Percentiles rank a stretch among this genome's conserved stretches.
Evolutionary conservation across 768 basidiomycete genomes (phyloP).

Genomic region (Pholiota microspora): DNA sequence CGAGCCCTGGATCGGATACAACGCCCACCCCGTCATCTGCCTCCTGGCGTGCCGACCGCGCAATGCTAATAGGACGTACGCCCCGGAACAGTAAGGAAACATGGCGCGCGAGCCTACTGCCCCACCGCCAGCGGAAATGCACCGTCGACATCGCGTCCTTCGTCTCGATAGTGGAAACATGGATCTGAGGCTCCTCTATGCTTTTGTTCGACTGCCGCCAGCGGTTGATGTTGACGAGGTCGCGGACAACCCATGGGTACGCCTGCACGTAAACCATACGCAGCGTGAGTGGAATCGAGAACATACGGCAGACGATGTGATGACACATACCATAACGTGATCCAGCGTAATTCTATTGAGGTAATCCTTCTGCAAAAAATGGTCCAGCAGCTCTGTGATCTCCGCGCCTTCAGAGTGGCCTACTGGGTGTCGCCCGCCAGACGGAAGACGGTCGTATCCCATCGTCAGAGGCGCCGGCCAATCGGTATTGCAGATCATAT

Average conservation of each 20-base stretch:
- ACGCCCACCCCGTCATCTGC: background rate
- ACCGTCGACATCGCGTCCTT: conserved; percentile 68
- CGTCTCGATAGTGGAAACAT: conserved; percentile 76
- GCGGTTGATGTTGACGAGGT: conserved; percentile 5
- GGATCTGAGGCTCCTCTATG: conserved; percentile 26
- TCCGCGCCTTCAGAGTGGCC: conserved; percentile 45
- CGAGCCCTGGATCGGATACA: conserved; percentile 9
- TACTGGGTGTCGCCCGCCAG: conserved; percentile 53
- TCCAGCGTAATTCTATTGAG: conserved; percentile 71
- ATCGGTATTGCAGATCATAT: conserved; percentile 73
- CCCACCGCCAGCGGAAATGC: conserved; percentile 62
- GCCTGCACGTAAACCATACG: background rate
- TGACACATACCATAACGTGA: conserved; percentile 70
- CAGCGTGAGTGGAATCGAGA: background rate
- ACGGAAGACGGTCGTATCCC: conserved; percentile 66
- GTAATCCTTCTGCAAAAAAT: conserved; percentile 80
- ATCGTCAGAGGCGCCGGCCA: conserved; percentile 68
- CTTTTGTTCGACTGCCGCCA: background rate
- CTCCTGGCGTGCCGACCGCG: background rate
- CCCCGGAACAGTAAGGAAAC: background rate
- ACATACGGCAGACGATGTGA: background rate
- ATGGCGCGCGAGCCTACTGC: conserved; percentile 31
- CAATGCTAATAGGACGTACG: background rate
- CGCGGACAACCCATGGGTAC: conserved; percentile 2
- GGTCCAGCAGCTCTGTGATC: conserved; percentile 70